Evolutionary conservation across 2,329 filamentous ascomycete species (phyloP).

Genomic region (Trichoderma oligosporum): DNA sequence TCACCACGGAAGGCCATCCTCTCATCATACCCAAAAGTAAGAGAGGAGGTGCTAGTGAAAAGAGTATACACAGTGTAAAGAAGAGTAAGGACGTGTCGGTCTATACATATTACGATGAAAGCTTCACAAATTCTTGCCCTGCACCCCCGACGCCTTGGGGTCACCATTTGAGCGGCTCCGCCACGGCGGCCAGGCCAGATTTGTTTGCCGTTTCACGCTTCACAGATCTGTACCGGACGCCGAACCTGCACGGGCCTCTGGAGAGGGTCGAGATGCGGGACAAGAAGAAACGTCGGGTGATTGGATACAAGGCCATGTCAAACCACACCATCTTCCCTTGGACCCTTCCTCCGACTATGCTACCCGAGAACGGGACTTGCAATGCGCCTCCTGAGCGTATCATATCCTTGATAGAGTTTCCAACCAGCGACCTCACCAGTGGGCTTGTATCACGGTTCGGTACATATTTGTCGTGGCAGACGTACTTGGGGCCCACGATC

Average conservation of each 20-base stretch:
- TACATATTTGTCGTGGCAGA: constrained; percentile 34
- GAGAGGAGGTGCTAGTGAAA: not conserved
- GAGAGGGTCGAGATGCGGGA: constrained; percentile 42
- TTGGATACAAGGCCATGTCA: constrained; percentile 50
- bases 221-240: constrained; percentile 74
- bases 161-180: constrained; percentile 69
- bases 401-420: constrained; percentile 65
- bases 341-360: constrained; percentile 74
- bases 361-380: constrained; percentile 76
- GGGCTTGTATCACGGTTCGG: constrained; percentile 34
- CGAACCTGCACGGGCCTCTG: constrained; percentile 53
- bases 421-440: constrained; percentile 40
- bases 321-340: constrained; percentile 90
- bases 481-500: constrained; percentile 43
- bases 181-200: constrained; percentile 73
- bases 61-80: constrained; percentile 12
- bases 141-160: constrained; percentile 51
- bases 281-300: constrained; percentile 41
- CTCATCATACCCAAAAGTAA: constrained; percentile 66
- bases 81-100: constrained; percentile 22
- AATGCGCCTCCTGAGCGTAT: constrained; percentile 65
- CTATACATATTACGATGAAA: constrained; percentile 40
- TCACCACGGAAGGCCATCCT: constrained; percentile 94
- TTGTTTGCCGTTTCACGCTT: constrained; percentile 86
- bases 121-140: constrained; percentile 63